Evolutionary conservation across 2,329 filamentous ascomycete species (phyloP).

Genomic region (Aspergillus sp.): DNA sequence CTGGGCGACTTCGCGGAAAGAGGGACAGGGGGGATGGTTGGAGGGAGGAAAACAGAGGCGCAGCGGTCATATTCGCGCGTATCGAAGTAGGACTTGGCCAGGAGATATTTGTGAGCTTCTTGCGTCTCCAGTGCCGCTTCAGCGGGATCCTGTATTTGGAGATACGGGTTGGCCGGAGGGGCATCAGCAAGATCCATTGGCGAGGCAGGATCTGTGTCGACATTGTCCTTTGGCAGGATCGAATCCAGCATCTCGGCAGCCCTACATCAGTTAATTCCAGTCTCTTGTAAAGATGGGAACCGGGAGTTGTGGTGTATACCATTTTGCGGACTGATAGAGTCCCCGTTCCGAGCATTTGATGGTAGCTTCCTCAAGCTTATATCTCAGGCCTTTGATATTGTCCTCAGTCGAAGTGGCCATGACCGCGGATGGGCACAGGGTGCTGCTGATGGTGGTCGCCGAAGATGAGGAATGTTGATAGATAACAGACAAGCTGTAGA

Average conservation of each 20-base stretch:
- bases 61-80: conserved; percentile 92
- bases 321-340: conserved; percentile 93
- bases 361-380: conserved; percentile 72
- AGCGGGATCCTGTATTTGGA: conserved; percentile 53
- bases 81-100: conserved; percentile 92
- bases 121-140: conserved; percentile 68
- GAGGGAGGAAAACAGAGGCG: conserved; percentile 77
- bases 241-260: conserved; percentile 87
- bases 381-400: conserved; percentile 51
- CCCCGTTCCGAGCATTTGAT: conserved; percentile 89
- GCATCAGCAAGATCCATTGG: conserved; percentile 48
- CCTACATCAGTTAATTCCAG: conserved; percentile 44
- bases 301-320: conserved; percentile 43
- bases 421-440: too few relatives aligned
- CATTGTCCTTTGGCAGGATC: conserved; percentile 51
- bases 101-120: conserved; percentile 73
- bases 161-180: conserved; percentile 40
- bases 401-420: conserved; percentile 27
- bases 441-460: too few relatives aligned
- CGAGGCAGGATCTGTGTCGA: conserved; percentile 51
- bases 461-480: too few relatives aligned
- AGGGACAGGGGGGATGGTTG: conserved; percentile 62
- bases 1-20: conserved; percentile 33
- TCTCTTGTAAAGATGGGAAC: background rate
- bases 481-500: too few relatives aligned